phyloP scores from a whole-genome alignment of 805 yeast genomes.

The Saturnispora diversa region DNA sequence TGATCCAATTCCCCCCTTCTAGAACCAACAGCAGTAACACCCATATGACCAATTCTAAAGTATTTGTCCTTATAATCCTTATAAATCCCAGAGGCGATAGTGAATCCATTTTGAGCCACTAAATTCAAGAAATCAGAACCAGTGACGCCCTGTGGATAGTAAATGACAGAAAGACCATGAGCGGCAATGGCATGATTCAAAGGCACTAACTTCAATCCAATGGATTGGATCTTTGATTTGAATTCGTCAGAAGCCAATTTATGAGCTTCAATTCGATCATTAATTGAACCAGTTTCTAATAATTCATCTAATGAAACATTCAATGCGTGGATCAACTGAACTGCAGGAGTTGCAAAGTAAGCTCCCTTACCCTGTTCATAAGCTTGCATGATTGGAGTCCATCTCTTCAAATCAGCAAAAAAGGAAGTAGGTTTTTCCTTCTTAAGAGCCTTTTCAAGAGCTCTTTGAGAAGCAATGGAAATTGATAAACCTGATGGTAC shows the following conservation, averaged over 20 bases:
- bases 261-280: constrained; percentile 57
- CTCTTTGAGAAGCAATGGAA: constrained; percentile 67
- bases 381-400: constrained; percentile 84
- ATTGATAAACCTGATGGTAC: constrained; percentile 89
- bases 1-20: constrained; percentile 46
- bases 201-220: constrained; percentile 61
- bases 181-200: constrained; percentile 63
- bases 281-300: constrained; percentile 38
- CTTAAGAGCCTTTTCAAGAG: constrained; percentile 49
- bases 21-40: constrained; percentile 58
- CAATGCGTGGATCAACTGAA: constrained; percentile 76
- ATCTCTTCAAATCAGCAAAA: constrained; percentile 67
- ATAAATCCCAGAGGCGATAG: constrained; percentile 87
- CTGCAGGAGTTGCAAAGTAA: constrained; percentile 96
- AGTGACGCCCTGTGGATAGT: constrained; percentile 66
- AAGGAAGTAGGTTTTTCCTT: constrained; percentile 44
- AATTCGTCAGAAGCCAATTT: constrained; percentile 53
- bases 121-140: constrained; percentile 58
- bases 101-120: constrained; percentile 57
- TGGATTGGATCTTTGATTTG: constrained; percentile 43
- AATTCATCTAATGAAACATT: constrained; percentile 70
- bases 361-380: constrained; percentile 74
- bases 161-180: constrained; percentile 79
- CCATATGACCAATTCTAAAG: constrained; percentile 96
- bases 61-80: constrained; percentile 71